Conservation (phyloP, 192 early-diverging fungal species). For the Umbelopsis vinacea region DNA sequence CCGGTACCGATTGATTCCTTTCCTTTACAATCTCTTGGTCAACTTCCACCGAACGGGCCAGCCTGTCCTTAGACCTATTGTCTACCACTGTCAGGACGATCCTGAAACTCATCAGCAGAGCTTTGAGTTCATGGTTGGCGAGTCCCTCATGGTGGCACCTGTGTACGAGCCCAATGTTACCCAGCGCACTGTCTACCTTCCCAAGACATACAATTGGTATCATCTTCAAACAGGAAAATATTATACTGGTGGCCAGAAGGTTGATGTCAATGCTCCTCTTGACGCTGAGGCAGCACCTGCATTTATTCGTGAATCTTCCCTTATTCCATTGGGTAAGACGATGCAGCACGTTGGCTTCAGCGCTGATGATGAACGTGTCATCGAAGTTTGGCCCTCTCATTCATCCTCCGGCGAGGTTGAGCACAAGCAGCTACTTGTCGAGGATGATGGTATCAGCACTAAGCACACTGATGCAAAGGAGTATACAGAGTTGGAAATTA, state of each 20-base stretch:
- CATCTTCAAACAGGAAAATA: constrained; percentile 49
- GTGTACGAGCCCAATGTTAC: constrained; percentile 43
- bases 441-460: constrained; percentile 55
- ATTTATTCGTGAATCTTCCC: constrained; percentile 44
- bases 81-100: constrained; percentile 60
- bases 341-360: constrained; percentile 42
- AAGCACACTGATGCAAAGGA: constrained; percentile 36
- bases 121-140: constrained; percentile 63
- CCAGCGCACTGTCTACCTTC: constrained; percentile 42
- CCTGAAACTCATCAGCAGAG: constrained; percentile 30
- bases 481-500: constrained; percentile 42
- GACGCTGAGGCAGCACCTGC: constrained; percentile 42
- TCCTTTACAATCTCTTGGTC: constrained; percentile 54
- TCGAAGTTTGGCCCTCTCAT: constrained; percentile 50
- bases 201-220: constrained; percentile 45
- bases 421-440: constrained; percentile 34
- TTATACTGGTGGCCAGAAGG: constrained; percentile 41
- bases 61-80: constrained; percentile 57
- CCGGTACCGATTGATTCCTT: constrained; percentile 60
- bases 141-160: constrained; percentile 52
- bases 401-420: background rate
- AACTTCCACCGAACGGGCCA: constrained; percentile 36
- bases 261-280: constrained; percentile 43
- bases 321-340: constrained; percentile 49
- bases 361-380: constrained; percentile 44